These are phyloP conservation scores for Arthrobotrys musiformis DNA, from an alignment of 2,329 filamentous ascomycete genomes.

Conservation along the genomic window DNA sequence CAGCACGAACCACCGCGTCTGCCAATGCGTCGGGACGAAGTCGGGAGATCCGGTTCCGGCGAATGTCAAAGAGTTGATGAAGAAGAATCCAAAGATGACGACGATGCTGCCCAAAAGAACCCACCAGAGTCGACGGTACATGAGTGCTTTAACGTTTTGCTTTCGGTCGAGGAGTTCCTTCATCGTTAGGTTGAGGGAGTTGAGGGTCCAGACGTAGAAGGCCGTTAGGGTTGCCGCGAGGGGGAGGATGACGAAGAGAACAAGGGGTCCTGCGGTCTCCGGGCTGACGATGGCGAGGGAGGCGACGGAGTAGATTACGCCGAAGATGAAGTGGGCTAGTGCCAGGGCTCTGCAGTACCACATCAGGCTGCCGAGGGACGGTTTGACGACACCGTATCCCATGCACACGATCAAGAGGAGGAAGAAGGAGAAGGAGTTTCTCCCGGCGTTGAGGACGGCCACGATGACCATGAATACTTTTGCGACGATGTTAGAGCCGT, in stretches of 20 bases:
- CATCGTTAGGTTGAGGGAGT: constrained; percentile 91
- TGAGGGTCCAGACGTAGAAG: constrained; percentile 99
- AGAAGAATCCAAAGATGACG: constrained; percentile 98
- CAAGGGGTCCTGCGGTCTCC: constrained; percentile 74
- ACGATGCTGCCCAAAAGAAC: constrained; percentile 91
- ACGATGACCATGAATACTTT: constrained; percentile 90
- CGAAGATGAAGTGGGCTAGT: constrained; percentile 92
- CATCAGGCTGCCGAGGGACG: constrained; percentile 87
- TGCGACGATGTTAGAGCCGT: constrained; percentile 83
- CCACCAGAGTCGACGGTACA: constrained; percentile 99
- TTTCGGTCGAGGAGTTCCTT: constrained; percentile 96
- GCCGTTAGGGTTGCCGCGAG: constrained; percentile 90
- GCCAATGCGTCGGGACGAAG: constrained; percentile 97
- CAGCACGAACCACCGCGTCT: constrained; percentile 94
- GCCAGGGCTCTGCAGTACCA: constrained; percentile 90
- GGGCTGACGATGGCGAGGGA: constrained; percentile 79
- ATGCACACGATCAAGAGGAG: constrained; percentile 97
- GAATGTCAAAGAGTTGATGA: constrained; percentile 95
- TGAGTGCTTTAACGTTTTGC: constrained; percentile 88
- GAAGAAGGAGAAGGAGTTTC: constrained; percentile 99
- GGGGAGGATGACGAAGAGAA: constrained; percentile 91
- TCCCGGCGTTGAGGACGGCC: constrained; percentile 89
- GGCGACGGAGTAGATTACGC: constrained; percentile 89
- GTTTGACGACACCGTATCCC: constrained; percentile 97
- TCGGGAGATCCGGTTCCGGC: constrained; percentile 84